Evolutionary conservation across 2,329 filamentous ascomycete species (phyloP), one percentile per base, ranked within the genome.

Genomic region (Botrytis paeoniae): DNA sequence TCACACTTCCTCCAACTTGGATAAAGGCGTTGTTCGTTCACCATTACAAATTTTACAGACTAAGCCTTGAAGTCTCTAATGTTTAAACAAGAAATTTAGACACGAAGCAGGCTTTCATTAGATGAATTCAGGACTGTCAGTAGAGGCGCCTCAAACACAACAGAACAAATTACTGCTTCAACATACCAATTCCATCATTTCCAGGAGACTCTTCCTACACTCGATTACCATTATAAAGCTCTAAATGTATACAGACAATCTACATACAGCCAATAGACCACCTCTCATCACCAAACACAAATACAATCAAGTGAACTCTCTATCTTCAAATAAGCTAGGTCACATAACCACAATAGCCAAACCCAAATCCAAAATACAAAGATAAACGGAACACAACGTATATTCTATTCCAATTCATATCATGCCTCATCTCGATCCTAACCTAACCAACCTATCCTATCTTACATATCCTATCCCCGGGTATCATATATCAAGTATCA

Each of bases 121-220:
- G n/a, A 22, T 45, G 3, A 12, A 14, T 20, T 48, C 8, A 25
- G 25, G 2, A 22, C 45, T 10, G 1, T 48, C 10, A 57, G 14
- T 29, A 57, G 14, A 29, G 16, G 29, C 18, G 16, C 4, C 14
- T 18, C 6, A 18, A 16, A 32, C 4, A 51, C 3, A 37, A 37
- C 12, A 3, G 0, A 20, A 16, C 1, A 4, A 4, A 22, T 9
- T 2, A 25, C 14, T n/a, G n/a, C 1, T 14, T 18, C 9, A 35
- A 35, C 0, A 45, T 64, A 45, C 41, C 7, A 14, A 3, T 35
- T 35, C 20, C 20, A 3, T 14, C 12, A 45, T 18, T 35, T 48
- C 18, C 16, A 45, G 35, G 32, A 3, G 3, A 48, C 8, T 2
- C 32, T 45, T 45, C 7, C 8, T 22, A 7, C 7, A 22, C 7